phyloP scores from a whole-genome alignment of 495 filamentous ascomycete genomes.

The Sphaerosporella brunnea region DNA sequence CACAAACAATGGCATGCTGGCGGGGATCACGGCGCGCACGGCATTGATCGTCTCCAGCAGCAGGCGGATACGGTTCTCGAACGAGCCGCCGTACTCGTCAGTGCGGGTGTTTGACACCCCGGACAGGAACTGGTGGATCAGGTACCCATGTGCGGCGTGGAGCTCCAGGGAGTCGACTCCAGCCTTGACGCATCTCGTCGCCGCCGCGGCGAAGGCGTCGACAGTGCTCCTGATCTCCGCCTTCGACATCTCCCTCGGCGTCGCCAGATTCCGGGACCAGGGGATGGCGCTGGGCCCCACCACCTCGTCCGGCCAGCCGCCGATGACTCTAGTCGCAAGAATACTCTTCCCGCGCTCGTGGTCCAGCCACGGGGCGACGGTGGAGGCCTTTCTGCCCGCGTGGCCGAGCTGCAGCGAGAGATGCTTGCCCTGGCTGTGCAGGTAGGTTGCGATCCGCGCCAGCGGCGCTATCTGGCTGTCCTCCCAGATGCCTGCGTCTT shows the following conservation, averaged over 20 bases:
- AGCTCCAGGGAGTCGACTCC: slow-evolving; percentile 54
- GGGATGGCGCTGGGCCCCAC: slow-evolving; percentile 37
- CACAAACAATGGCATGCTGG: slow-evolving; percentile 46
- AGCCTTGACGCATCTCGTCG: slow-evolving; percentile 42
- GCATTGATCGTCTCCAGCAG: slow-evolving; percentile 38
- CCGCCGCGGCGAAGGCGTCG: slow-evolving; percentile 40
- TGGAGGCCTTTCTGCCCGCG: slow-evolving; percentile 57
- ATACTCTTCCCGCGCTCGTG: not conserved
- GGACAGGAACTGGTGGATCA: slow-evolving; percentile 44
- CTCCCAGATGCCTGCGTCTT: slow-evolving; percentile 53
- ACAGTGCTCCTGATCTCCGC: slow-evolving; percentile 46
- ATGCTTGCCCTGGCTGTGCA: slow-evolving; percentile 48
- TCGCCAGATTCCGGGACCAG: slow-evolving; percentile 31
- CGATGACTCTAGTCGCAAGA: slow-evolving; percentile 30
- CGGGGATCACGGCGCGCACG: slow-evolving; percentile 36
- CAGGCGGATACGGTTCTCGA: slow-evolving; percentile 44
- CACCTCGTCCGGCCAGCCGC: slow-evolving; percentile 56
- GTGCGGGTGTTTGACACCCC: slow-evolving; percentile 43
- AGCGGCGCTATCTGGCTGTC: slow-evolving; percentile 51
- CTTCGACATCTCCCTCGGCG: slow-evolving; percentile 39
- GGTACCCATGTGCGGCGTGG: slow-evolving; percentile 45
- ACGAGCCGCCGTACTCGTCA: slow-evolving; percentile 46
- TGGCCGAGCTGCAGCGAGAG: slow-evolving; percentile 61
- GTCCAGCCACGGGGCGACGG: slow-evolving; percentile 48
- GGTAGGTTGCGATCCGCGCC: slow-evolving; percentile 47